Conservation (phyloP, 78 protist species). For the Emiliania huxleyi region DNA sequence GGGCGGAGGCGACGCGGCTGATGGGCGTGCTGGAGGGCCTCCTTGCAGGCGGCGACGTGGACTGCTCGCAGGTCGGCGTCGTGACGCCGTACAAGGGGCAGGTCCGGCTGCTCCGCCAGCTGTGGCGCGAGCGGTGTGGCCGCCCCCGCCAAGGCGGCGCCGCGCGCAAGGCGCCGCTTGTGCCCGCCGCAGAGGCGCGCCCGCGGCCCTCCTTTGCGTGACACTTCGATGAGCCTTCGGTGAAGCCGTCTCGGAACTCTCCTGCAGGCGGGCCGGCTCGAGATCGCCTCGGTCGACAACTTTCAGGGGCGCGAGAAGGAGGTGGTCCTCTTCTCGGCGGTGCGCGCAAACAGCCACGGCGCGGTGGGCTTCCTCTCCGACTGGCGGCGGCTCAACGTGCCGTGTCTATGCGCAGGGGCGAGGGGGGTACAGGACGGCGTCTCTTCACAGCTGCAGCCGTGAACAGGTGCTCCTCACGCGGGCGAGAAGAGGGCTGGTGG, state of each 20-base stretch:
- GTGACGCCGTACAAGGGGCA: not conserved
- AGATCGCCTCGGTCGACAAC: conserved; percentile 86
- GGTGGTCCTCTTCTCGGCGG: conserved; percentile 69
- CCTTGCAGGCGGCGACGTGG: not conserved
- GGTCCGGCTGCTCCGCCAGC: not conserved
- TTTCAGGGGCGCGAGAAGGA: conserved; percentile 94
- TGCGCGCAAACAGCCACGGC: conserved; percentile 59
- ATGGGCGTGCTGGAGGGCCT: not conserved
- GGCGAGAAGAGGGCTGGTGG: no score
- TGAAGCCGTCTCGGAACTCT: no score
- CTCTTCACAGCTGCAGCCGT: no score
- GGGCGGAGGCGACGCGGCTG: not conserved
- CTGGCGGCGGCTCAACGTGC: conserved; percentile 74
- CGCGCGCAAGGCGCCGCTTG: not conserved
- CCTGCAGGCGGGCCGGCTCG: conserved; percentile 33
- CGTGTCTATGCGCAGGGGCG: conserved; percentile 88
- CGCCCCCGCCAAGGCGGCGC: not conserved
- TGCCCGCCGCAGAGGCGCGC: no score
- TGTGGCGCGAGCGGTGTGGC: not conserved
- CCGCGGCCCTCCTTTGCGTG: no score
- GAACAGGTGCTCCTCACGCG: no score
- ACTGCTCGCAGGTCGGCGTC: not conserved
- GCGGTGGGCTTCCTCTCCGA: conserved; percentile 71
- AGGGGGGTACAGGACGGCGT: conserved; percentile 48
- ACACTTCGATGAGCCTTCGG: no score